Percentiles rank a stretch among this genome's conserved stretches.
Evolutionary conservation across 2,329 filamentous ascomycete genomes (phyloP).

Genomic region (Shiraia sp.): DNA sequence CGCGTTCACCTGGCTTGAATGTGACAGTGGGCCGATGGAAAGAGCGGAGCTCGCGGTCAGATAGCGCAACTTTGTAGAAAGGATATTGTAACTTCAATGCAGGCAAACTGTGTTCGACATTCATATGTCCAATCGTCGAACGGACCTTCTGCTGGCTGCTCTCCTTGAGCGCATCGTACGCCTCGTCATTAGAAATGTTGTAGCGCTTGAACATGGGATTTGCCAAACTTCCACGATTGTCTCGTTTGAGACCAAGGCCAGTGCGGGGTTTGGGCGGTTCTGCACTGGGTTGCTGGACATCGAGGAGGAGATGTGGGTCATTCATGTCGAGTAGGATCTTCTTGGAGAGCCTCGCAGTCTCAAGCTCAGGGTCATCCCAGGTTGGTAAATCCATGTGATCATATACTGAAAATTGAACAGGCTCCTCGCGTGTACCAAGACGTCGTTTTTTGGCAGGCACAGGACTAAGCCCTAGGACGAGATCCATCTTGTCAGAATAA

Average conservation of each 20-base stretch:
- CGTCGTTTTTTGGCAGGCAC: conserved; percentile 69
- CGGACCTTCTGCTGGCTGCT: conserved; percentile 96
- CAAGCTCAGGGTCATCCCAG: conserved; percentile 78
- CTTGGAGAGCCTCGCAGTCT: conserved; percentile 73
- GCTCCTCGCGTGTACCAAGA: conserved; percentile 38
- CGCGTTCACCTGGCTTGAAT: conserved; percentile 70
- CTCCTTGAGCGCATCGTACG: conserved; percentile 93
- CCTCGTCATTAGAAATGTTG: conserved; percentile 95
- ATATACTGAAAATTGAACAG: conserved; percentile 40
- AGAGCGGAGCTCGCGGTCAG: conserved; percentile 71
- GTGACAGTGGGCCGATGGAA: conserved; percentile 82
- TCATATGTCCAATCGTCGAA: conserved; percentile 85
- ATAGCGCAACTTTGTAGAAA: conserved; percentile 88
- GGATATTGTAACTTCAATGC: conserved; percentile 91
- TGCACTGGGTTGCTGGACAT: conserved; percentile 70
- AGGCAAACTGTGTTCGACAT: conserved; percentile 93
- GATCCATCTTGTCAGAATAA: conserved; percentile 25
- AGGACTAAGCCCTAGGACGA: conserved; percentile 30
- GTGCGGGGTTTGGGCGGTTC: conserved; percentile 61
- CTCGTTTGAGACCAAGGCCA: conserved; percentile 63
- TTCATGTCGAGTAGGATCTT: conserved; percentile 83
- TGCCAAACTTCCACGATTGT: conserved; percentile 69
- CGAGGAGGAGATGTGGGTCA: conserved; percentile 83
- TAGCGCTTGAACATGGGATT: conserved; percentile 80
- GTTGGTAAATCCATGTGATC: conserved; percentile 56